Percentiles rank a stretch among this genome's conserved stretches.
Conservation (phyloP, 805 yeast genomes). For the Kazachstania taianensis region DNA sequence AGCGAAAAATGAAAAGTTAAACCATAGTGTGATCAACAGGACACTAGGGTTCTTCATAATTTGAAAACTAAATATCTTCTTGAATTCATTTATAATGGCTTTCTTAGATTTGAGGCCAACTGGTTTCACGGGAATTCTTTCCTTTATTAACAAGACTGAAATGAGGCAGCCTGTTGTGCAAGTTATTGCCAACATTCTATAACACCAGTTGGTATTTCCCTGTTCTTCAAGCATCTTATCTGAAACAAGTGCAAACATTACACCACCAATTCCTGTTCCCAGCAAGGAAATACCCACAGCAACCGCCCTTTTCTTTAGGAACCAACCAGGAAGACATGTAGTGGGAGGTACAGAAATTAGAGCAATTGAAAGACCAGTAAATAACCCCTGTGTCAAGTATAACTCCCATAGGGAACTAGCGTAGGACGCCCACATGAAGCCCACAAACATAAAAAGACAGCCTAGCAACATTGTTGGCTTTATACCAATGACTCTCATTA, state of each 20-base stretch:
- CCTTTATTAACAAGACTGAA: constrained; percentile 36
- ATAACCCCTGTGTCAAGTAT: constrained; percentile 56
- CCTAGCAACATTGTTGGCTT: constrained; percentile 42
- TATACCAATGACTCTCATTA: constrained; percentile 42
- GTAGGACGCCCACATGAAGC: constrained; percentile 51
- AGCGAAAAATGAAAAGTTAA: constrained; percentile 29
- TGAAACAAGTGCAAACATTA: constrained; percentile 31
- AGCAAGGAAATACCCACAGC: constrained; percentile 40
- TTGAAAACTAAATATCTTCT: constrained; percentile 29
- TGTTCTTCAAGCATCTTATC: constrained; percentile 32
- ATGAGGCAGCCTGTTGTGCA: constrained; percentile 30
- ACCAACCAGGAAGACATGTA: constrained; percentile 60
- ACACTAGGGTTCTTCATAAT: constrained; percentile 28
- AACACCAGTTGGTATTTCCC: constrained; percentile 37
- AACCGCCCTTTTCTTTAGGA: constrained; percentile 48
- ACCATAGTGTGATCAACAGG: constrained; percentile 31
- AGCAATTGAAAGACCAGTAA: constrained; percentile 45
- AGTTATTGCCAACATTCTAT: constrained; percentile 36
- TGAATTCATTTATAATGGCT: constrained; percentile 14
- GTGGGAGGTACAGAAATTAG: constrained; percentile 48
- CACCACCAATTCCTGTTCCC: constrained; percentile 48
- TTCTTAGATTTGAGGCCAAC: constrained; percentile 20
- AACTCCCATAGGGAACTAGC: constrained; percentile 54
- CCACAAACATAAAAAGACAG: constrained; percentile 39
- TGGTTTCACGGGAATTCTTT: constrained; percentile 32